Conservation (phyloP, 1,139 yeast species). For the Martiniozyma asiatica region DNA sequence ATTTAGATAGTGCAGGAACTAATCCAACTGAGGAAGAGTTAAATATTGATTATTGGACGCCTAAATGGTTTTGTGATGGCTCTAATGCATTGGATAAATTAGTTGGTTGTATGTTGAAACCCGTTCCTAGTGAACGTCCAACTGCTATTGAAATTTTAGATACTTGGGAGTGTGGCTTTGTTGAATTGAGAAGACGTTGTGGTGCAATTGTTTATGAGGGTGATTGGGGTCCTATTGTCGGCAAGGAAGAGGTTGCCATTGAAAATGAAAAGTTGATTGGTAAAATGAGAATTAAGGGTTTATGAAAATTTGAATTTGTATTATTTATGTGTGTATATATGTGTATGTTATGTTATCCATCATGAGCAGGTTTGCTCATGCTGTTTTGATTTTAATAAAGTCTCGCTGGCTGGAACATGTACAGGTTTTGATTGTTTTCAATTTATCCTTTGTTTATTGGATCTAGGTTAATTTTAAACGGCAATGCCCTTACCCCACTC, state of each 20-base stretch:
- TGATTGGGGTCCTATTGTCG: slow-evolving; percentile 65
- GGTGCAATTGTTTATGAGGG: slow-evolving; percentile 97
- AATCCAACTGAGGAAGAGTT: slow-evolving; percentile 7
- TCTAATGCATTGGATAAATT: slow-evolving; percentile 62
- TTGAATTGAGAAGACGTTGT: slow-evolving; percentile 75
- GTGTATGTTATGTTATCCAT: no score
- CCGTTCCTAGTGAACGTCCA: slow-evolving; percentile 76
- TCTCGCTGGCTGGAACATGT: no score
- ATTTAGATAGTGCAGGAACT: slow-evolving; percentile 3
- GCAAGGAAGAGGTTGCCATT: slow-evolving; percentile 25
- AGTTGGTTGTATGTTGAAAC: slow-evolving; percentile 83
- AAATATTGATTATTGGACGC: slow-evolving; percentile 51
- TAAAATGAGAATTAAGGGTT: no score
- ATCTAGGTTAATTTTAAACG: no score
- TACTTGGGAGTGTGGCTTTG: slow-evolving; percentile 62
- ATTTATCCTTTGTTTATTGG: no score
- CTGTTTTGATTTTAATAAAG: no score
- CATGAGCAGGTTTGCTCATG: no score
- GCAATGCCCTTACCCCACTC: no score
- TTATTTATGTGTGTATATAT: no score
- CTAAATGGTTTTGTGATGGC: slow-evolving; percentile 67
- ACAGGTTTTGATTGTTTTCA: no score
- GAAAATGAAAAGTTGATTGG: slow-evolving; percentile 2
- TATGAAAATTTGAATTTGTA: no score
- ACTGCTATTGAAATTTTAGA: slow-evolving; percentile 58